Conservation (phyloP, 116 monocot species). For the Posidonia oceanica region DNA sequence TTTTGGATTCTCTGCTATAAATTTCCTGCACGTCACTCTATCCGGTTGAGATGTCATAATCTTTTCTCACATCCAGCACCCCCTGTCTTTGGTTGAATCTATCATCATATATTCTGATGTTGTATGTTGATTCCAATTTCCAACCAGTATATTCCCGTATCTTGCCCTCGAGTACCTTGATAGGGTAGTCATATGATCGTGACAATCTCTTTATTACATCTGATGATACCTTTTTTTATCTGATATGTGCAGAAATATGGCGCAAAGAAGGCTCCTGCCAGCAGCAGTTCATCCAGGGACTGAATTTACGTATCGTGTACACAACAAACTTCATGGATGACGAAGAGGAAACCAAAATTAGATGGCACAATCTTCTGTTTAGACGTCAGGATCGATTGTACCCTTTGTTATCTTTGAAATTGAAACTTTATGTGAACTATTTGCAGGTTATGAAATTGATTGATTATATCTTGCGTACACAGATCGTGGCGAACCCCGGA, state of each 20-base stretch:
- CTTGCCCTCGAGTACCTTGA: too few species aligned
- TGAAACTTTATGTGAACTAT: background rate
- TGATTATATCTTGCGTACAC: too few species aligned
- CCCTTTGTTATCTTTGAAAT: background rate
- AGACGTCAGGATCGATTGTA: background rate
- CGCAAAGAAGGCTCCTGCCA: background rate
- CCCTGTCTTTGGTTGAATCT: too few species aligned
- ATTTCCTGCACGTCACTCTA: too few species aligned
- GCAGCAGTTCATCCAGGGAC: slow-evolving; percentile 1
- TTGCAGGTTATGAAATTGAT: background rate
- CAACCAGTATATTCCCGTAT: too few species aligned
- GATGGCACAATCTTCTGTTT: background rate
- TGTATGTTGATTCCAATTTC: too few species aligned
- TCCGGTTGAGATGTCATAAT: too few species aligned
- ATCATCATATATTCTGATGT: too few species aligned
- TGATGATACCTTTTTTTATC: background rate
- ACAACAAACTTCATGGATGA: background rate
- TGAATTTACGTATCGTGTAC: background rate
- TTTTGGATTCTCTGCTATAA: too few species aligned
- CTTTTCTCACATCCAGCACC: too few species aligned
- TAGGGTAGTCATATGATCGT: background rate
- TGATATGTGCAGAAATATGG: slow-evolving; percentile 7
- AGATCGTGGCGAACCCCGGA: too few species aligned
- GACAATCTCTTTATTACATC: background rate
- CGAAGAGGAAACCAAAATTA: background rate